Conservation (phyloP, 768 basidiomycete species). For the Filobasidium floriforme region DNA sequence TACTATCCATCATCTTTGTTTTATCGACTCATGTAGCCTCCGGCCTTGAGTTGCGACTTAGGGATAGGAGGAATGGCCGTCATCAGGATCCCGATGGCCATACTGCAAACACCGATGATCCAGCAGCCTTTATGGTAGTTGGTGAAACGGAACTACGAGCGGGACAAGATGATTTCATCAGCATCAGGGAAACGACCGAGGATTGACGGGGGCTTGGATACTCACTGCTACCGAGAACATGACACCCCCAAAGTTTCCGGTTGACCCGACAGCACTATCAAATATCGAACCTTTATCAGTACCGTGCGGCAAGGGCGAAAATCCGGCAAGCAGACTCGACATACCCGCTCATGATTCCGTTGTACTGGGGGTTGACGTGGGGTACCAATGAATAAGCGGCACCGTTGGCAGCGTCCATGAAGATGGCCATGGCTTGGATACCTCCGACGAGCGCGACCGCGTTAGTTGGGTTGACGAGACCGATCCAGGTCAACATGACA, state of each 20-base stretch:
- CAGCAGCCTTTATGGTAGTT: slow-evolving; percentile 19
- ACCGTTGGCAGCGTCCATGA: slow-evolving; percentile 20
- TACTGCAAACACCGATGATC: slow-evolving; percentile 14
- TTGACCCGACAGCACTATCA: slow-evolving; percentile 1
- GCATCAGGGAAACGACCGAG: not conserved
- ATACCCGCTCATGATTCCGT: slow-evolving; percentile 18
- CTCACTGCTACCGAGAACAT: slow-evolving; percentile 16
- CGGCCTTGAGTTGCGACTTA: slow-evolving; percentile 9
- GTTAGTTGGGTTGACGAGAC: slow-evolving; percentile 12
- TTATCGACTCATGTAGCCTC: slow-evolving; percentile 16
- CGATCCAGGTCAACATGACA: slow-evolving; percentile 18
- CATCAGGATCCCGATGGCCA: slow-evolving; percentile 17
- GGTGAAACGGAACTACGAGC: slow-evolving; percentile 9
- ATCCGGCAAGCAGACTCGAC: not conserved
- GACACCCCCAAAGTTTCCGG: slow-evolving; percentile 19
- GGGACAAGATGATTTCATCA: not conserved
- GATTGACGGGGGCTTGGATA: not conserved
- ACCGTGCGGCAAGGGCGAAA: not conserved
- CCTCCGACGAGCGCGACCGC: slow-evolving; percentile 10
- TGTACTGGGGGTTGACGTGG: slow-evolving; percentile 20
- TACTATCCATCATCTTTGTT: not conserved
- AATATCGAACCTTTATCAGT: not conserved
- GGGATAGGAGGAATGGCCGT: slow-evolving; percentile 14
- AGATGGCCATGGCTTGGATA: slow-evolving; percentile 13
- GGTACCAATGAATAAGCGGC: slow-evolving; percentile 17